Evolutionary conservation across 345 rosid genomes (phyloP), one percentile per base, ranked within the genome.

Genomic region (Dipteronia sinensis): DNA sequence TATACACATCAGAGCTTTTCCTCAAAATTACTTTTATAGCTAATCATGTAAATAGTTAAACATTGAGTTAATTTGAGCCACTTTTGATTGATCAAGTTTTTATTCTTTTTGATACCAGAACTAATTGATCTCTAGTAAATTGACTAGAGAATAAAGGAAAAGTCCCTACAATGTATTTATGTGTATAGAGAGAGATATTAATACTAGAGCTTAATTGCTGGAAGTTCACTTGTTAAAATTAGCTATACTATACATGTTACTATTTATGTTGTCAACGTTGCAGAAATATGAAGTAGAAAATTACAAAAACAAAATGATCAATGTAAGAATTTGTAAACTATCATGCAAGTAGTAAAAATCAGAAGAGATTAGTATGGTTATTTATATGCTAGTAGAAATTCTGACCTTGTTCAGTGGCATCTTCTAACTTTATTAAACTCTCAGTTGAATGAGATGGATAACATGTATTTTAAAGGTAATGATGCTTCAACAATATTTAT

Each of bases 401-500:
- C 12, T 16, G 69, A 42, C 44, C 59, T 62, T 27, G 44, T 74
- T 44, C 53, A 25, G 38, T 29, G 1, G 16, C 16, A 44, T 63
- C 20, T 46, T 74, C 19, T 27, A 44, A 70, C 34, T 15, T 51
- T 9, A 11, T 19, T 20, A 8, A 23, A 7, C 17, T 61, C 7
- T 73, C 42, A 7, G 20, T 51, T 70, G 64, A 17, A 53, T 27
- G n/a, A 5, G 13, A 72, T 29, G 4, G 38, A 61, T 42, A 25
- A 44, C 68, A 10, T 44, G 22, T 73, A 27, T 53, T 10, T 29
- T 69, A 47, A 55, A 38, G 10, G 61, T 65, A 67, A 47, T 74
- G 38, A 73, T 68, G 9, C 63, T 20, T 79, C 47, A 29, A 66
- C 58, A 27, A 69, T 51, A 31, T 58, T 69, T 17, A 23, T 64